Evolutionary conservation across 2,329 filamentous ascomycete species (phyloP), one percentile per base, ranked within the genome.

Genomic region (Hypomyces perniciosus): DNA sequence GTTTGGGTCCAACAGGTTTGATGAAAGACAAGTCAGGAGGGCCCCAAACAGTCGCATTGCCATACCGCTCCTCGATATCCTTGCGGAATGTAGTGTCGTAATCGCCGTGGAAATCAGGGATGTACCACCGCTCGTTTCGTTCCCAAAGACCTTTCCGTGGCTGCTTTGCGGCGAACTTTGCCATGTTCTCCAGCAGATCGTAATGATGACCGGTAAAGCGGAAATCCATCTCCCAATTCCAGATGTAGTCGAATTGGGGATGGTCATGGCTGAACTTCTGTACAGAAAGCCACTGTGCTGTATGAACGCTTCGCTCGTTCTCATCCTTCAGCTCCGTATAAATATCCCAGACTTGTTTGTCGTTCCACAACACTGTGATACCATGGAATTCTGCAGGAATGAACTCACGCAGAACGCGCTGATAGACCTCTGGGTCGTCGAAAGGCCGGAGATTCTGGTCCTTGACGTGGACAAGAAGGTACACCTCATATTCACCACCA

Each of bases 211-310:
- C 88, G 0, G 84, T 89, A 62, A 86, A 86, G 44, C 89, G 79
- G 31, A 85, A 83, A 62, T 93, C 88, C 69, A 90, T 87, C 64
- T 93, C 89, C 88, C 87, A 91, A 65, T 92, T 91, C 87, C 88
- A 93, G 58, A 90, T 77, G 60, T 80, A 90, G 58, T 91, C 86
- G 57, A 88, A 93, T 60, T 92, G 83, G 0, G 86, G 86, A 60
- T 90, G 84, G 45, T 86, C 84, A 60, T 86, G 78, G 52, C 81
- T 81, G 62, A 91, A 90, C 68, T 84, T 85, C 63, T 90, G 87
- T 2, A 90, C 76, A 5, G 85, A 84, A 57, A 89, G 76, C 74
- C 84, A 88, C 60, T 88, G 84, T 30, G 78, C 74, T 29, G 75
- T 75, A 59, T 82, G 78, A n/a, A 81, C 80, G 46, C 68, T 73